Evolutionary conservation across 2,329 filamentous ascomycete genomes (phyloP), one percentile per base, ranked within the genome.

Genomic region (Thelonectria discophora): DNA sequence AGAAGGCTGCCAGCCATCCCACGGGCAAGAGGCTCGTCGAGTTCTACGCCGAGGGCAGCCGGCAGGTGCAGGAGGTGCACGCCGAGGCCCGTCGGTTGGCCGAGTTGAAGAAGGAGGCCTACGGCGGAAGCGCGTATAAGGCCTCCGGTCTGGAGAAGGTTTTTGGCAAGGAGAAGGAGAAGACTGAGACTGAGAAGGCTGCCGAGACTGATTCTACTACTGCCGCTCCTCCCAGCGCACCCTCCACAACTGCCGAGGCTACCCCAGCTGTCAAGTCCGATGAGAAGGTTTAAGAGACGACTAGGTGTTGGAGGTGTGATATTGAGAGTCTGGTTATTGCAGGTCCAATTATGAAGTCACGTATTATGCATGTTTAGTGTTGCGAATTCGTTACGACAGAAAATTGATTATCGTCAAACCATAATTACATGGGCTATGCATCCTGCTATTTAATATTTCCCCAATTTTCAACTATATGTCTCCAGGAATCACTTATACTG

Each of bases 61-160:
- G 93, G 81, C 94, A 98, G 80, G 93, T 97, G 32, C 85, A 93
- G 72, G 95, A 99, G 75, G 95, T 99, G 48, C 95, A 99, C 80
- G 86, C 84, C 65, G 95, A 99, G 84, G 95, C 95, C 32, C 86
- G 90, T 65, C 89, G 95, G 69, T 84, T 99, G 56, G 94, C 94
- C 51, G 88, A 97, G 67, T 79, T 99, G 69, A 97, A 97, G 89
- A 89, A 88, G 76, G 79, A 87, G 63, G 83, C 87, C 75, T 77
- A 82, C 47, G 86, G 85, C 18, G 84, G 83, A 52, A 86, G 81
- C 65, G 85, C 87, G 47, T 83, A 86, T 77, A 86, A 86, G 80
- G 82, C 85, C 2, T 76, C 84, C 8, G 86, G 86, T 2, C 78
- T 88, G 3, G 83, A 87, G 70, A 82, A 80, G 69, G 78, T 88